These are phyloP conservation scores for Kwoniella sp. DNA, from an alignment of 768 basidiomycete genomes.

Conservation along the genomic window DNA sequence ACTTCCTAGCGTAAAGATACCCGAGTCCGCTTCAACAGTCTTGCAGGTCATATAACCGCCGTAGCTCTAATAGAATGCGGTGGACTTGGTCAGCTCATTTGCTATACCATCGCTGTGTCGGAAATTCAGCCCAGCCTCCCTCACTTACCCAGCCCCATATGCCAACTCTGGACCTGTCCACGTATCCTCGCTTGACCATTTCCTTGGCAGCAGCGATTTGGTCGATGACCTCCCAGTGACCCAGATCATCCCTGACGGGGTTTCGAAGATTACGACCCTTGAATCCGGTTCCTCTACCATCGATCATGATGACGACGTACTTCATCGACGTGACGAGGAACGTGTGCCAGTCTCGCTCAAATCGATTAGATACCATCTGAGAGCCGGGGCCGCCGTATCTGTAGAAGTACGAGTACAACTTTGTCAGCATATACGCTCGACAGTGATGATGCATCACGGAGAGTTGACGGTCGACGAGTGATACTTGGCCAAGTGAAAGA, in stretches of 20 bases:
- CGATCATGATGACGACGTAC: conserved; percentile 84
- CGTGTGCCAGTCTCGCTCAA: conserved; percentile 78
- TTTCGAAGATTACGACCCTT: conserved; percentile 83
- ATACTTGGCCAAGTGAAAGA: no score
- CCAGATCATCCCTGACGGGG: conserved; percentile 83
- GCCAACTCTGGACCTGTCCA: conserved; percentile 84
- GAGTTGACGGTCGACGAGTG: no score
- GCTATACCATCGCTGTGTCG: neutral
- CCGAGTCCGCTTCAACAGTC: conserved; percentile 84
- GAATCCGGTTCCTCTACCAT: conserved; percentile 91
- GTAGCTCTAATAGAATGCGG: conserved; percentile 74
- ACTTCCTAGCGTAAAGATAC: conserved; percentile 88
- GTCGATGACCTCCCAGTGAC: conserved; percentile 84
- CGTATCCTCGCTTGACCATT: conserved; percentile 84
- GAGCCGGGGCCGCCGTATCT: conserved; percentile 90
- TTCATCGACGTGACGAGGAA: conserved; percentile 78
- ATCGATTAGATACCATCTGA: conserved; percentile 73
- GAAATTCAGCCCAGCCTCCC: neutral
- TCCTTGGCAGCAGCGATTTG: conserved; percentile 85
- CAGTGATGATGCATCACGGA: no score
- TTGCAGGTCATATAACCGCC: conserved; percentile 96
- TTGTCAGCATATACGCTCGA: neutral
- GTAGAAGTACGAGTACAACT: neutral
- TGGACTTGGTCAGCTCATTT: conserved; percentile 17
- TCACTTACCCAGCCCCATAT: conserved; percentile 94